Evolutionary conservation across 768 basidiomycete genomes (phyloP), one percentile per base, ranked within the genome.

Genomic region (Kwoniella pini): DNA sequence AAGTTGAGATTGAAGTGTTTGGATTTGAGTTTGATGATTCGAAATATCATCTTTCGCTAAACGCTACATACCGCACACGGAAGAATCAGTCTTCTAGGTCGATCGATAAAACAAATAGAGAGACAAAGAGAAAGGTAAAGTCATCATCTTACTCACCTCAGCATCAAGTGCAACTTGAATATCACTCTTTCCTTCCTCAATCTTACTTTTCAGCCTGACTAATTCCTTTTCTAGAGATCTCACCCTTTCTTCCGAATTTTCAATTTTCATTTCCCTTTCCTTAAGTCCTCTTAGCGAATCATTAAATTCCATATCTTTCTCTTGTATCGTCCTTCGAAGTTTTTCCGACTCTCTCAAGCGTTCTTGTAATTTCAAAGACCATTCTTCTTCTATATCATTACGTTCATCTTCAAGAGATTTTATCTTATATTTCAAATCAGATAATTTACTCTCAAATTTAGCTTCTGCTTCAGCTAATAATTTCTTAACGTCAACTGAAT

Each of bases 381-480:
- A 95, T 63, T 90, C 88, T 24, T 88, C 87, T 70, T 98, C 95
- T 28, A 84, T 84, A 50, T 95, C 93, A 54, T 84, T 87, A 38
- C 92, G 83, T 76, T 98, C 96, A 67, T 84, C 85, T 80, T 97
- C 95, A 21, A 87, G 77, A 9, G 81, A 80, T 4, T 80, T 71
- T 24, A 96, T 77, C 54, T 85, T 84, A 63, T 82, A 81, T 63
- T 84, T 85, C 65, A 95, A 77, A 67, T 93, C 91, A 0, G 85
- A 80, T 6, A 96, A 77, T 68, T 84, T 88, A 2, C 83, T 79
- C 73, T 95, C 93, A 66, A 89, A 88, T 78, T 87, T 88, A 27
- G 82, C 81, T 77, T 91, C 89, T 0, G 87, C 82, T 15, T 88
- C 85, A 17, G 87, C 84, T 15, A 95, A 81, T 30, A 92, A 80